These are phyloP conservation scores for Parafenestella ontariensis DNA, from an alignment of 2,329 filamentous ascomycete genomes.

Conservation along the genomic window DNA sequence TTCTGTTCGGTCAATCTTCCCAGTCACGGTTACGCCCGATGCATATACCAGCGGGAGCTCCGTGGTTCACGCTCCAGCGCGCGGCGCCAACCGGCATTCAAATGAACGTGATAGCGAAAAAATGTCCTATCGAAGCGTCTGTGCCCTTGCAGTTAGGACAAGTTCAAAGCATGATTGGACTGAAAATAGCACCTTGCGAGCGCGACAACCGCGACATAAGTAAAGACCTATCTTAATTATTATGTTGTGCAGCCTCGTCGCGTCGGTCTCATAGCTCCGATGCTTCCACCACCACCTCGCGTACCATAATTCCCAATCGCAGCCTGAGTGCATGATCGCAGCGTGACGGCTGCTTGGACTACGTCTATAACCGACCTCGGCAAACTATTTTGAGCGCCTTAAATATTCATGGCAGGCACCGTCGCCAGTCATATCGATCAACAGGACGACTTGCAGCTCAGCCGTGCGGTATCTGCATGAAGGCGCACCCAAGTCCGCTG, in stretches of 20 bases:
- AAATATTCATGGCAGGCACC: neutral
- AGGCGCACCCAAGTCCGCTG: neutral
- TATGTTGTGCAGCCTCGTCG: neutral
- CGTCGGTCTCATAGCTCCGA: neutral
- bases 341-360: neutral
- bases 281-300: neutral
- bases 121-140: slow-evolving; percentile 3
- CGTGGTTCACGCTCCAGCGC: neutral
- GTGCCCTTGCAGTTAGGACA: neutral
- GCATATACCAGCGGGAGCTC: slow-evolving; percentile 6
- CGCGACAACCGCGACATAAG: neutral
- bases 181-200: neutral
- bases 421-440: neutral
- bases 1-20: slow-evolving; percentile 2
- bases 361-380: slow-evolving; percentile 1
- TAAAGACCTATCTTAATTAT: neutral
- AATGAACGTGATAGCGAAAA: neutral
- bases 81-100: slow-evolving; percentile 6
- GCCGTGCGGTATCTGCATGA: slow-evolving; percentile 2
- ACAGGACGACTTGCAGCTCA: slow-evolving; percentile 1
- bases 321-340: slow-evolving; percentile 1
- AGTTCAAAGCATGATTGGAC: neutral
- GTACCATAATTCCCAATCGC: neutral
- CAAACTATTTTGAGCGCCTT: neutral
- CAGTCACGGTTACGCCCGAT: slow-evolving; percentile 11